Conservation (phyloP, 2,329 filamentous ascomycete genomes). For the Fusarium sp. region DNA sequence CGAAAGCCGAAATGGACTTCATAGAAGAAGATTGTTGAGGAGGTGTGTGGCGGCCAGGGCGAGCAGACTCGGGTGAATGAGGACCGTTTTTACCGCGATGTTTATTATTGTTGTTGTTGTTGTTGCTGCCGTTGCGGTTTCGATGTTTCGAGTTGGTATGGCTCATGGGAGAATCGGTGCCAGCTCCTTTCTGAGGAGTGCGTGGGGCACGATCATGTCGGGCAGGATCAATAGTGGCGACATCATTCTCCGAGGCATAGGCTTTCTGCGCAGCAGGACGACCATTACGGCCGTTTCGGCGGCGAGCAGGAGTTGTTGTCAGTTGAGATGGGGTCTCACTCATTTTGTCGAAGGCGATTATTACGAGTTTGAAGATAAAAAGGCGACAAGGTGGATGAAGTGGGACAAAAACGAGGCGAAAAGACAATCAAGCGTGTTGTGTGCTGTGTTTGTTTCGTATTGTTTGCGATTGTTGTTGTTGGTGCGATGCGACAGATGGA, state of each 20-base stretch:
- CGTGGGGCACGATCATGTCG: conserved; percentile 54
- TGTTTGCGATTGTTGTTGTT: conserved; percentile 13
- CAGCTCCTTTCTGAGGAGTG: conserved; percentile 61
- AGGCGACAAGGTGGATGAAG: conserved; percentile 12
- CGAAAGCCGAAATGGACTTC: conserved; percentile 75
- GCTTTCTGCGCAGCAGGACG: conserved; percentile 61
- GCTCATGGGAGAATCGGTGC: conserved; percentile 53
- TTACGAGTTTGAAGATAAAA: not conserved
- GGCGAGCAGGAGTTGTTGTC: conserved; percentile 54
- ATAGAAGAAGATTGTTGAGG: conserved; percentile 56
- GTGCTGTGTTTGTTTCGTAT: conserved; percentile 17
- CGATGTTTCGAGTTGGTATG: conserved; percentile 49
- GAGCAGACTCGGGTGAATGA: conserved; percentile 58
- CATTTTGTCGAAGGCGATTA: conserved; percentile 46
- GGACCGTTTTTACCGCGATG: conserved; percentile 50
- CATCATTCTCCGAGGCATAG: conserved; percentile 72
- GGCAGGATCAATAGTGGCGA: conserved; percentile 48
- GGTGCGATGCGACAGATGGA: conserved; percentile 24
- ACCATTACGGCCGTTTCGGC: conserved; percentile 56
- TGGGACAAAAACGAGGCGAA: conserved; percentile 2
- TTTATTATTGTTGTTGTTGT: conserved; percentile 44
- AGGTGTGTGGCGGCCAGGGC: conserved; percentile 58
- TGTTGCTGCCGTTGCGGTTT: conserved; percentile 41
- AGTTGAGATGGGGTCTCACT: conserved; percentile 51
- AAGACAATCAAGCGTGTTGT: not conserved